Base-by-base conservation (phyloP, 441 rosid species). In the Populus hybrid region DNA sequence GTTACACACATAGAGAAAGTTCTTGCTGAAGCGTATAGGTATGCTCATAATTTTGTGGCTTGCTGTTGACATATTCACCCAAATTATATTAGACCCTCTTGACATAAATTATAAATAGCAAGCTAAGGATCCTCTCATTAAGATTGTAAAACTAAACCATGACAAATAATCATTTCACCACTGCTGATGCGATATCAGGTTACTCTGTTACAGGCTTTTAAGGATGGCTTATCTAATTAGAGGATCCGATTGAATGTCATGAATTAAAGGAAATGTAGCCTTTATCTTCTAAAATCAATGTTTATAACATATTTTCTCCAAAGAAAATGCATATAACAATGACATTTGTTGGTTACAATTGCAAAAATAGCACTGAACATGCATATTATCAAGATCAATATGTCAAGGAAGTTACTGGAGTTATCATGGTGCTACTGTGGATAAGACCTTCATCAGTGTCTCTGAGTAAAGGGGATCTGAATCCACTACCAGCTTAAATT, bases 1-100 rank as follows among this genome's bases (percentile, higher is more conserved):
- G 99, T 94, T 45, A 96, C 99, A 9, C 98, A 93, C 86, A 92
- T 94, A 36, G 99, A 94, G 84, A 94, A 93, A 86, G 96, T 82
- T 80, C 96, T 96, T 10, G 82, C 93, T 29, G 99, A 96, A 87
- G 98, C 98, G 70, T 85, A 93, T 77, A 88, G 99, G 98, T 91
- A 75, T 35, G 33, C 24, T 71, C 64, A 24, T 59, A 64, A 71
- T 72, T 61, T 61, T 31, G 68, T 74, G 66, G 66, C 64, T 63
- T 42, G 26, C 40, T 28, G 33, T 24, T 35, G 10, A 40, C 53
- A 69, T 56, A 6, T 18, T 8, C 28, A 21, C 61, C 21, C 36
- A 12, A 42, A 66, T 16, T 59, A 26, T 31, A 72, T 38, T 65
- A 68, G n/a, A 5, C 20, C 28, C 29, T 71, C 7, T 24, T 53